Evolutionary conservation across 805 yeast genomes (phyloP), one percentile per base, ranked within the genome.

Genomic region (Nakazawaea wyomingensis): DNA sequence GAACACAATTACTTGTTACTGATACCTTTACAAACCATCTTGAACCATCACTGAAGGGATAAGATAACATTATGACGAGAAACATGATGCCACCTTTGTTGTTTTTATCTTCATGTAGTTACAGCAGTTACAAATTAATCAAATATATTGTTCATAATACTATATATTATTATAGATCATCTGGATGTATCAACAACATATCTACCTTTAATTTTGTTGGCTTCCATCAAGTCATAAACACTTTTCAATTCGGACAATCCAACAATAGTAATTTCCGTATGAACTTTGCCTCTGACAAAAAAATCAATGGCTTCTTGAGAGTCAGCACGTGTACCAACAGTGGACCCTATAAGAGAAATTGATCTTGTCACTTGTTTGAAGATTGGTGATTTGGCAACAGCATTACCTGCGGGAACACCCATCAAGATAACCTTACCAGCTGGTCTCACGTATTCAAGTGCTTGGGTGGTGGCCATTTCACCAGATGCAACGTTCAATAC

Each of bases 171-270:
- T n/a, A n/a, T n/a, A n/a, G n/a, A 24, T 66, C 68, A 81, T 62
- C 78, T 77, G 49, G 73, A 60, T 38, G 85, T 80, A 70, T 88
- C 96, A 51, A 88, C 82, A 46, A 88, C 96, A 62, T 82, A 81
- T 69, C 96, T 79, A 57, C 96, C 96, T 54, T 81, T 76, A 59
- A 88, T 82, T 71, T 83, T 77, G 57, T 93, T 93, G 66, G 78
- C 72, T 65, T 75, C 83, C 96, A 88, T 88, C 62, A 78, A 72
- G 53, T 78, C 72, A 71, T 75, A 87, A 50, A 87, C 82, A 45
- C 62, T 64, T 52, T 85, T 78, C 55, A 85, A 71, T 57, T 78
- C 79, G 47, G 88, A 78, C 55, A 86, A 72, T 46, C 89, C 88
- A 41, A 80, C 88, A 63, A 87, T 60, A 70, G 76, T 77, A 69